phyloP scores from a whole-genome alignment of 176 grass and related monocot species.

The Oryza brachyantha region DNA sequence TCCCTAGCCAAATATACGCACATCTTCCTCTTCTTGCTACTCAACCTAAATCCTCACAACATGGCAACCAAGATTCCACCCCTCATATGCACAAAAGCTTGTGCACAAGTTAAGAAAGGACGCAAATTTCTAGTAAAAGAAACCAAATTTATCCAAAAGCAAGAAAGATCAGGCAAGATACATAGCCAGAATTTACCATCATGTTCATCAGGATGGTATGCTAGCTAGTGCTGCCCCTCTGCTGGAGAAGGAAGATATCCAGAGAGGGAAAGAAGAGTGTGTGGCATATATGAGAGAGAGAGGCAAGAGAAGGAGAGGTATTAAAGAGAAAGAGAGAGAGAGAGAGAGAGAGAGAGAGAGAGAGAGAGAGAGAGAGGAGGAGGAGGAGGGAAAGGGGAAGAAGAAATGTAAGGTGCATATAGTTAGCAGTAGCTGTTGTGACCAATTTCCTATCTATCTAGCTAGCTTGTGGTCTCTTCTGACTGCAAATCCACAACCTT shows the following conservation, averaged over 20 bases:
- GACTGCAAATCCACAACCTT: neutral
- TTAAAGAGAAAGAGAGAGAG: constrained; percentile 25
- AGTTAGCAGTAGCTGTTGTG: constrained; percentile 42
- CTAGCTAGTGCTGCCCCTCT: neutral
- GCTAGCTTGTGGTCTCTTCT: constrained; percentile 17
- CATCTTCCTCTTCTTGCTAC: constrained; percentile 25
- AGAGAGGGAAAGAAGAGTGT: constrained; percentile 37
- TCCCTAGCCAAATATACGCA: constrained; percentile 4
- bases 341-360: neutral
- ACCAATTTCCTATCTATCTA: constrained; percentile 21
- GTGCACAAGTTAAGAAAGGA: constrained; percentile 28
- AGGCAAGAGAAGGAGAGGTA: constrained; percentile 14
- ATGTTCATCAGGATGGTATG: constrained; percentile 44
- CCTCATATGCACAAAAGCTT: neutral
- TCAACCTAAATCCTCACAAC: constrained; percentile 32
- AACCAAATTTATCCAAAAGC: constrained; percentile 27
- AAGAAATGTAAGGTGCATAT: constrained; percentile 40
- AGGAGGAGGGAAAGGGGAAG: constrained; percentile 19
- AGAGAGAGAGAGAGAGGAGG: constrained; percentile 13
- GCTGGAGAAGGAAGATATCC: constrained; percentile 22
- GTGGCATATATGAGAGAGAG: constrained; percentile 14
- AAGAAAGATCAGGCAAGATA: constrained; percentile 16
- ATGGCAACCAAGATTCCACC: constrained; percentile 32
- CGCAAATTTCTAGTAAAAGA: neutral
- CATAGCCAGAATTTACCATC: constrained; percentile 52